phyloP scores from a whole-genome alignment of 2,329 filamentous ascomycete species.

The Cladosporium sphaerospermum region DNA sequence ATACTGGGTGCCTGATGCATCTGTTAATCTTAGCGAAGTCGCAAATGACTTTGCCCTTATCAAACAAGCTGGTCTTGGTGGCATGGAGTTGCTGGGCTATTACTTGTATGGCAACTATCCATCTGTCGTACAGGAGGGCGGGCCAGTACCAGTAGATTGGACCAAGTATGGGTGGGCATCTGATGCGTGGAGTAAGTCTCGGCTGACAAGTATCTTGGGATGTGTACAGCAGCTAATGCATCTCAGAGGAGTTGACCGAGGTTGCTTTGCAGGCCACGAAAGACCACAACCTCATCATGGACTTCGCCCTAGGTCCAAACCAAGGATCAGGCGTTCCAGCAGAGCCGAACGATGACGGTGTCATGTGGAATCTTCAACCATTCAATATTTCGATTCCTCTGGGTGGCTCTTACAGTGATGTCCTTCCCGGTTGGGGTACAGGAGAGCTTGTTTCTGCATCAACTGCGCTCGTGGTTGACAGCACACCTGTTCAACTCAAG shows the following conservation, averaged over 20 bases:
- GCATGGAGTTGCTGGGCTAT: constrained; percentile 35
- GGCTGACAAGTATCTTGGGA: too few species aligned
- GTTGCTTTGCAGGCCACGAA: constrained; percentile 28
- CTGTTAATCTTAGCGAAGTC: constrained; percentile 25
- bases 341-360: constrained; percentile 28
- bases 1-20: constrained; percentile 38
- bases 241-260: constrained; percentile 21
- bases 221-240: background rate
- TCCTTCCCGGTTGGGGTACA: constrained; percentile 36
- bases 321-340: constrained; percentile 44
- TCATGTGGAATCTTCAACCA: constrained; percentile 30
- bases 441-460: constrained; percentile 25
- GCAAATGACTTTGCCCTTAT: constrained; percentile 30
- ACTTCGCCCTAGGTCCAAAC: constrained; percentile 43
- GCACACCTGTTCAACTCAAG: constrained; percentile 11
- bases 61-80: constrained; percentile 32
- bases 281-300: constrained; percentile 36
- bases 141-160: constrained; percentile 31
- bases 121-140: constrained; percentile 16
- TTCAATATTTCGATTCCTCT: constrained; percentile 28
- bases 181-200: constrained; percentile 23
- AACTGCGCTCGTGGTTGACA: constrained; percentile 13
- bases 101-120: constrained; percentile 34
- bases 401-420: constrained; percentile 25
- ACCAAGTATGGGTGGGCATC: constrained; percentile 36